Evolutionary conservation across 2,329 filamentous ascomycete genomes (phyloP), one percentile per base, ranked within the genome.

Genomic region (Venturia aucupariae): DNA sequence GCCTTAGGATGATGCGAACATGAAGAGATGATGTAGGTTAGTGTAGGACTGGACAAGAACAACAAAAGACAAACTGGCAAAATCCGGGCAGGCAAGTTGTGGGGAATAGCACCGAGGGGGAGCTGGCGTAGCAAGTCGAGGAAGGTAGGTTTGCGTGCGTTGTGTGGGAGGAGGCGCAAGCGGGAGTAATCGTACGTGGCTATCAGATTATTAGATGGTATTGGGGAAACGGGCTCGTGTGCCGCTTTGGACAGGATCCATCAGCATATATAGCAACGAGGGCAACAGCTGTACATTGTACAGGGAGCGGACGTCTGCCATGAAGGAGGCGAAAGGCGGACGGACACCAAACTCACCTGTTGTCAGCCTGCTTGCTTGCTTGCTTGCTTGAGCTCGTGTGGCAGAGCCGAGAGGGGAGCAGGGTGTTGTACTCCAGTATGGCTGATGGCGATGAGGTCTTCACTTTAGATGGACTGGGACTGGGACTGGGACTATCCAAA

Each of bases 191-290:
- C 10, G 48, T 19, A 32, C 15, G 27, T 17, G 48, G 48, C 48
- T 32, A 10, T 35, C 51, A 35, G 27, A 27, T 57, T 5, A 27
- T 57, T 5, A 10, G 19, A 57, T 15, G 19, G 19, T 48, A 22
- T 32, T 55, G 48, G 48, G 48, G 48, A 32, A 32, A 55, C 48
- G 48, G 48, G 48, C 48, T 55, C 48, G 48, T 55, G 51, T 15
- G 51, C 51, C 30, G 51, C 35, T 7, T 30, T 57, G 30, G 5
- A 24, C 27, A 35, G 27, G 8, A 27, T 1, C 1, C 17, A n/a
- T 57, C 24, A 57, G 51, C 19, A 57, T 35, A 35, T 35, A 19
- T 32, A 54, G 48, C 27, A 10, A 22, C 19, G 19, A 19, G 30
- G 51, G 30, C 13, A 0, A 48, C 35, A 3, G 35, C 35, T 38